phyloP scores from a whole-genome alignment of 2,329 filamentous ascomycete species.

The Hypoxylon sp. region DNA sequence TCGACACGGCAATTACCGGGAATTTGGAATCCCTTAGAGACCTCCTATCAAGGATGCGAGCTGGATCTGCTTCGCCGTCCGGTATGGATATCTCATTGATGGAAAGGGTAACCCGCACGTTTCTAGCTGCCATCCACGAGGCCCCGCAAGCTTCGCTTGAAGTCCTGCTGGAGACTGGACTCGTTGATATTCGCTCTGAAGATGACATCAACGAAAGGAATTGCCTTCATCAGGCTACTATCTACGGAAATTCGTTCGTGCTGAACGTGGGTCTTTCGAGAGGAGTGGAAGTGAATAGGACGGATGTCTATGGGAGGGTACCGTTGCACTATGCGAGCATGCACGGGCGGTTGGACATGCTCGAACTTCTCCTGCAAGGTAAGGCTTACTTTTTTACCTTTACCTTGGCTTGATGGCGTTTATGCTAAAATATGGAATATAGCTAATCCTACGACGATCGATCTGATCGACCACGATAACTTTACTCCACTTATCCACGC shows the following conservation, averaged over 20 bases:
- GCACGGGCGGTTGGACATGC: slow-evolving; percentile 88
- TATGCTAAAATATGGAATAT: slow-evolving; percentile 23
- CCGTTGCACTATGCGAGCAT: slow-evolving; percentile 97
- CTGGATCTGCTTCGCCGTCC: slow-evolving; percentile 59
- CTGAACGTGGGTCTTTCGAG: slow-evolving; percentile 79
- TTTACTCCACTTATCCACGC: slow-evolving; percentile 96
- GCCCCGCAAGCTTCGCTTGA: slow-evolving; percentile 81
- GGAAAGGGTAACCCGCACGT: slow-evolving; percentile 88
- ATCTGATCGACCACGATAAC: slow-evolving; percentile 94
- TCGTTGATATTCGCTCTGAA: slow-evolving; percentile 91
- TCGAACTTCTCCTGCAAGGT: slow-evolving; percentile 77
- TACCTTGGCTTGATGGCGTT: too few relatives aligned
- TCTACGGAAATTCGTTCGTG: slow-evolving; percentile 86
- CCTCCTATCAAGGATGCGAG: slow-evolving; percentile 78
- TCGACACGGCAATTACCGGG: slow-evolving; percentile 87
- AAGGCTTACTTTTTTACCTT: slow-evolving; percentile 43
- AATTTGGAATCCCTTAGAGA: slow-evolving; percentile 83
- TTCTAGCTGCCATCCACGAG: slow-evolving; percentile 89
- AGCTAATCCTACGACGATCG: slow-evolving; percentile 80
- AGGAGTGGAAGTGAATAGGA: slow-evolving; percentile 80
- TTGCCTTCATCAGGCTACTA: slow-evolving; percentile 95
- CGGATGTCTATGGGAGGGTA: slow-evolving; percentile 93
- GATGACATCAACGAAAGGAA: slow-evolving; percentile 99
- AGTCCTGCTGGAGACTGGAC: slow-evolving; percentile 79
- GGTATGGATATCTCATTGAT: slow-evolving; percentile 66